Base-by-base conservation (phyloP, 148 eudicot species). In the Chenopodium berlandieri region DNA sequence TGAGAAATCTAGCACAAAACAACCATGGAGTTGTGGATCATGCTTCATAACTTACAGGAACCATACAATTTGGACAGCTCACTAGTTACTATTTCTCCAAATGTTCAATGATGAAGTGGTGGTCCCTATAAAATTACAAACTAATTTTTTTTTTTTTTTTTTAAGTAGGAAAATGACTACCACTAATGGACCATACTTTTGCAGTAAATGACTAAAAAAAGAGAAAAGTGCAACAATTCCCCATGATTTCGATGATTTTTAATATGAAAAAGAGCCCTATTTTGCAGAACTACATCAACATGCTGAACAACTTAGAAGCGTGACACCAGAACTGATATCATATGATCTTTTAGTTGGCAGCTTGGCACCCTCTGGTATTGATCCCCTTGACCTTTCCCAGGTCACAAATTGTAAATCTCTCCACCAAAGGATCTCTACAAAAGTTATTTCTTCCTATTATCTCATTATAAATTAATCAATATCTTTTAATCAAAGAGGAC, bases 1-100 rank as follows among this genome's bases (percentile, higher is more conserved):
- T 72, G 54, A 72, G 69, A 44, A 44, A n/a, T 44, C 6, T 46
- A 72, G 23, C 7, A 72, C 25, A 72, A 12, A 8, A 46, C 54
- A n/a, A 37, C 4, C n/a, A 7, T 72, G 22, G 75, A 44, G 54
- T n/a, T 72, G 75, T 71, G 74, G 74, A 44, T 44, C 52, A 44
- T 22, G 2, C 27, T 72, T 17, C 13, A 22, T 40, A 44, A 7
- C 8, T 72, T 72, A 23, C 13, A n/a, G 30, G 54, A 72, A 72
- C 75, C 75, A 44, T 46, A 72, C 54, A 72, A 32, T 27, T 19
- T n/a, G 75, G 31, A 72, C 54, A 72, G 23, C 54, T 72, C 75
- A 72, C 56, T 46, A 44, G 22, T 71, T 40, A 22, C 56, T 20
- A 9, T 44, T 44, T 72, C 4, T 8, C 25, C 47, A 20, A 50